Base-by-base conservation (phyloP, 192 early-diverging fungal genomes). In the Backusella mclennaniae region DNA sequence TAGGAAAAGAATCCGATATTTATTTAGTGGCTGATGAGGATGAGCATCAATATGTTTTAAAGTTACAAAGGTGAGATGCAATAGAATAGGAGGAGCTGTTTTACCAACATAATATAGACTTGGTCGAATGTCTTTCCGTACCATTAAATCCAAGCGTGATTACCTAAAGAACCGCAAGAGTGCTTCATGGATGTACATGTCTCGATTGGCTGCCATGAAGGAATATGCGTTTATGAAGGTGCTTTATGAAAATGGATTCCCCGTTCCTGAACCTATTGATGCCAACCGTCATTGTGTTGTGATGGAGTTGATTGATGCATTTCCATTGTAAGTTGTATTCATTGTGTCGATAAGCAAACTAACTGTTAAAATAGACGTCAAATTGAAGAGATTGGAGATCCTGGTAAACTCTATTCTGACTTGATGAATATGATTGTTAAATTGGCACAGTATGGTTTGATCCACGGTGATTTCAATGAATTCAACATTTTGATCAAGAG, bases 391-490 rank as follows among this genome's bases (percentile, higher is more conserved):
- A 89, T 99, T 14, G 94, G 79, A 26, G 85, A 99, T 70, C 95
- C 96, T 3, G 98, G 97, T 41, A 92, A 92, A 79, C 86, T 99
- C 4, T 99, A 99, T 84, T 94, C 93, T 19, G 88, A 90, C 7
- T 87, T 99, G 9, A 99, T 99, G 98, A 89, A 95, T 81, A 76
- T 99, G 83, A 97, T 99, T 73, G 95, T 99, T 66, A 91, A 95
- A 31, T 87, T 99, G 74, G 97, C 98, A 39, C 89, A 93, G 68
- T 89, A 96, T 76, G 98, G 98, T 38, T 86, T 99, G 42, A 98
- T 99, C 76, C 98, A 99, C 80, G 96, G 97, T 71, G 98, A 99
- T 83, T 99, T 99, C 78, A 99, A 99, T 89, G 98, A 99, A 77
- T 99, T 99, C 85, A 99, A 99, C 84, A 90, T 99, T 52, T 86